Evolutionary conservation across 2,329 filamentous ascomycete species (phyloP).

Genomic region (Penicillium sp.): DNA sequence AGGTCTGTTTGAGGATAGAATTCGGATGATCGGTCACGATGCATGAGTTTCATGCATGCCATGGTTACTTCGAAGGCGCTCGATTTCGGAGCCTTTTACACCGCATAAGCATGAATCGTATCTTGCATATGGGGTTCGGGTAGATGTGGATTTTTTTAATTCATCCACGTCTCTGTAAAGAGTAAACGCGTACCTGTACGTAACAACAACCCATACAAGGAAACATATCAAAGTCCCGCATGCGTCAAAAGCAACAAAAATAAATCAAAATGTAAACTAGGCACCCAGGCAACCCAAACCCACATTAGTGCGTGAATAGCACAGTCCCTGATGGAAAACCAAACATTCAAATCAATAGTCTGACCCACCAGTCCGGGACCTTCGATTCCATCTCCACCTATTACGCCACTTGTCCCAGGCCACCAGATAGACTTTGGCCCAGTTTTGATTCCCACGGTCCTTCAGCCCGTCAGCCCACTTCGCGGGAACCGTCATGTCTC

Average conservation of each 20-base stretch:
- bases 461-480: conserved; percentile 13
- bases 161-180: neutral
- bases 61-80: conserved; percentile 6
- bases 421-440: conserved; percentile 14
- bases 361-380: neutral
- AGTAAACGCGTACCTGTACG: neutral
- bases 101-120: neutral
- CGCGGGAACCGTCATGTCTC: neutral
- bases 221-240: neutral
- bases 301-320: neutral
- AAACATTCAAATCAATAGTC: conserved; percentile 7
- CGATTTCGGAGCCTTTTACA: neutral
- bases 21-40: neutral
- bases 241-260: neutral
- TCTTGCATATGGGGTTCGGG: neutral
- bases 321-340: neutral
- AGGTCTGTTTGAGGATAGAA: neutral
- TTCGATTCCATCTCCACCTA: conserved; percentile 8
- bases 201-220: neutral
- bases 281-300: neutral
- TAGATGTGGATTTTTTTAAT: neutral
- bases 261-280: neutral
- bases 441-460: conserved; percentile 6
- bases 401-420: neutral
- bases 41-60: conserved; percentile 13